Conservation (phyloP, 1,139 yeast genomes). For the Sugiyamaella xylanicola region DNA sequence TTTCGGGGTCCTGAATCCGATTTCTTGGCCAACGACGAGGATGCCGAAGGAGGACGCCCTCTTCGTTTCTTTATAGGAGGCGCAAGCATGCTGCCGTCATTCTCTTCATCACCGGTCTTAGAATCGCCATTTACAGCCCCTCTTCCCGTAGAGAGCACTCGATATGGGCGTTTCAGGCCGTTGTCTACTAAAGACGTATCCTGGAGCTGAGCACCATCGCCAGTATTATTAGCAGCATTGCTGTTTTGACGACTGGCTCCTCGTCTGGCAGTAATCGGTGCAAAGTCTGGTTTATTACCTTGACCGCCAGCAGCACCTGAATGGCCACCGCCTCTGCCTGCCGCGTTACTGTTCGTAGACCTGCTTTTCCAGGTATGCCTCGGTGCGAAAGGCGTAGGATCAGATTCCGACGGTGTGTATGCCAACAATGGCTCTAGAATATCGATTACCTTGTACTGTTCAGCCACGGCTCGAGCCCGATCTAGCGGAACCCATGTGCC, state of each 20-base stretch:
- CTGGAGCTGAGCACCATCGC: conserved; percentile 13
- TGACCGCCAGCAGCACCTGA: conserved; percentile 3
- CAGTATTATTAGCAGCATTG: neutral
- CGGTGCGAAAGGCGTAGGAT: conserved; percentile 44
- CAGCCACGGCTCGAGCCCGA: conserved; percentile 57
- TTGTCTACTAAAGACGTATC: conserved; percentile 1
- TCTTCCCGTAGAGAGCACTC: conserved; percentile 6
- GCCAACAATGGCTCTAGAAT: conserved; percentile 68
- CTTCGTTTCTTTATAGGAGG: conserved; percentile 16
- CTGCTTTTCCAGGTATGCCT: conserved; percentile 31
- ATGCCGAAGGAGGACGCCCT: conserved; percentile 15
- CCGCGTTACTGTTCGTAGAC: conserved; percentile 21
- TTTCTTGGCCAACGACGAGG: conserved; percentile 1
- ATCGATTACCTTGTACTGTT: conserved; percentile 69
- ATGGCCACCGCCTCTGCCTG: neutral
- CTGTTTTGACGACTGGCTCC: conserved; percentile 1
- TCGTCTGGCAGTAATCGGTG: conserved; percentile 2
- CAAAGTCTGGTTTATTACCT: neutral
- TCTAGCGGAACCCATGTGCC: conserved; percentile 96
- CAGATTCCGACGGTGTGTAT: conserved; percentile 39
- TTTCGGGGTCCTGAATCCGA: conserved; percentile 5
- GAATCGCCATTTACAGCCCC: neutral
- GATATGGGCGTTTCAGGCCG: conserved; percentile 5
- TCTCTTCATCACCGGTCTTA: neutral
- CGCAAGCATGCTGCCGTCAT: conserved; percentile 1